Conservation (phyloP, 176 grass and related monocot genomes). For the Areca catechu region DNA sequence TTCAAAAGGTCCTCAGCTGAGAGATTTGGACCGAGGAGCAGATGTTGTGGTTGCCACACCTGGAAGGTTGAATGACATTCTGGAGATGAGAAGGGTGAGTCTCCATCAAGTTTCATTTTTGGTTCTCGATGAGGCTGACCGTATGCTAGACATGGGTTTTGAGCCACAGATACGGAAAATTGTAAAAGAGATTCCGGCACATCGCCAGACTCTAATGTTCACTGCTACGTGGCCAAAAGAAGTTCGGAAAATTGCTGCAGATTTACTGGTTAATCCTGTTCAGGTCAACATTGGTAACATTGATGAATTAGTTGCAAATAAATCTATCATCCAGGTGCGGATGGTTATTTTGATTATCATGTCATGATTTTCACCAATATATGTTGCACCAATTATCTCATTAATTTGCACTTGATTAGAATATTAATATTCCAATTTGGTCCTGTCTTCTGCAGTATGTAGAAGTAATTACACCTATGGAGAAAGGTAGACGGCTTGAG, state of each 20-base stretch:
- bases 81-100: conserved; percentile 67
- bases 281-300: conserved; percentile 87
- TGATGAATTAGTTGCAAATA: conserved; percentile 79
- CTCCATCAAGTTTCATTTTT: conserved; percentile 67
- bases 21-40: conserved; percentile 55
- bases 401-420: too few relatives aligned
- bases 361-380: too few relatives aligned
- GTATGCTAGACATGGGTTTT: conserved; percentile 98
- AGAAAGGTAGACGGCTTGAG: conserved; percentile 74
- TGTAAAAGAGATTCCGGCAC: conserved; percentile 50
- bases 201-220: conserved; percentile 88
- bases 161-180: conserved; percentile 96
- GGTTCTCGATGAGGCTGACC: conserved; percentile 87
- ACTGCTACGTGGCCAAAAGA: conserved; percentile 90
- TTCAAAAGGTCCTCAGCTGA: conserved; percentile 77
- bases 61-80: conserved; percentile 83
- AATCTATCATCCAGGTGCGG: conserved; percentile 72
- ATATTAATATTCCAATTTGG: too few relatives aligned
- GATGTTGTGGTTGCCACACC: conserved; percentile 87
- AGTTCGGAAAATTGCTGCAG: conserved; percentile 68
- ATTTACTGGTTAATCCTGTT: conserved; percentile 59
- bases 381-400: too few relatives aligned
- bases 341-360: not conserved
- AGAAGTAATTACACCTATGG: conserved; percentile 52
- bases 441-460: conserved; percentile 35